phyloP scores from a whole-genome alignment of 176 grass and related monocot genomes.

The Saccharum officinarum region DNA sequence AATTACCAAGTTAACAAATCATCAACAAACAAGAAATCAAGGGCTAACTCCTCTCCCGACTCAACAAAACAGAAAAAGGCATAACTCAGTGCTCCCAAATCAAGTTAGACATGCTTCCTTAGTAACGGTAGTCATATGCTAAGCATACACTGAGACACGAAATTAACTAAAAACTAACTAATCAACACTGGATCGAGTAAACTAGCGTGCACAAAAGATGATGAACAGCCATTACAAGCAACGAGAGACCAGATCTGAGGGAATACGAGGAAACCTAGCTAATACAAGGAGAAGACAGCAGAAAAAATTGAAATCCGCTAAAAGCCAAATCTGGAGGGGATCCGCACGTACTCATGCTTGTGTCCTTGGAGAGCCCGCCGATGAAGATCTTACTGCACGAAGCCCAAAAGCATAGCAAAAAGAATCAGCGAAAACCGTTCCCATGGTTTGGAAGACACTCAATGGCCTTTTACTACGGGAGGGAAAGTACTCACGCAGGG shows the following conservation, averaged over 20 bases:
- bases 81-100: not conserved
- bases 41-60: not conserved
- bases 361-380: constrained; percentile 81
- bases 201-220: not conserved
- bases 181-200: not conserved
- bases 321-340: not conserved
- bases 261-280: not conserved
- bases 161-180: not conserved
- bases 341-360: constrained; percentile 52
- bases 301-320: not conserved
- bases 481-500: too few relatives aligned
- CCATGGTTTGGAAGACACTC: not conserved
- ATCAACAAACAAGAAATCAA: not conserved
- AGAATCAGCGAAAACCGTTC: constrained; percentile 13
- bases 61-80: not conserved
- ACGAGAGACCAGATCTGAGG: constrained; percentile 19
- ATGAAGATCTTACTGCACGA: constrained; percentile 84
- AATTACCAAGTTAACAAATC: not conserved
- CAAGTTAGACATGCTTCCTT: not conserved
- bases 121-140: not conserved
- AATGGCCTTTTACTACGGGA: too few relatives aligned
- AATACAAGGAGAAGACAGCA: not conserved
- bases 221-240: not conserved
- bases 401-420: not conserved
- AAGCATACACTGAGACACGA: not conserved